A percentile compares a stretch with the other conserved stretches of the same genome.
Evolutionary conservation across 306 rosid genomes (phyloP).

Genomic region (Rubus parviflorus): DNA sequence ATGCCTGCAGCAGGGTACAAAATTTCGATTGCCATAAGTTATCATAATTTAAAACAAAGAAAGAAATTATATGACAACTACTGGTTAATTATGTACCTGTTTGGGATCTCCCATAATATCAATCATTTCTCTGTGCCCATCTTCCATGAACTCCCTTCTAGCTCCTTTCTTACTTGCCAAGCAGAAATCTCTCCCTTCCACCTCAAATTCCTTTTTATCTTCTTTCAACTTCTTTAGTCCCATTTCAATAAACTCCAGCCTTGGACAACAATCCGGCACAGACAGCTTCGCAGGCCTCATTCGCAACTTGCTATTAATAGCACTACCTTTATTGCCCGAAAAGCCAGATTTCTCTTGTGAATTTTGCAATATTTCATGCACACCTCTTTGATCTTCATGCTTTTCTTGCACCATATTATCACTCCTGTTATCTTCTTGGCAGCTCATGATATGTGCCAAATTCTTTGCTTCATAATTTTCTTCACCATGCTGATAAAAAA

Average conservation of each 20-base stretch:
- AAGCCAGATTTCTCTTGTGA: not conserved
- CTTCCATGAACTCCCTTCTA: conserved; percentile 39
- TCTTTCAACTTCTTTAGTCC: conserved; percentile 20
- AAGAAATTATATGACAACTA: not conserved
- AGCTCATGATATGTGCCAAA: not conserved
- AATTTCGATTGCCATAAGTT: too few species aligned
- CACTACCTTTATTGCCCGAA: not conserved
- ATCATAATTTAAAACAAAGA: not conserved
- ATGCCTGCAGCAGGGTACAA: conserved; percentile 26
- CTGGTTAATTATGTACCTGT: conserved; percentile 20
- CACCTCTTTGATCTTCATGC: not conserved
- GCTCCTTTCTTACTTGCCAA: conserved; percentile 42
- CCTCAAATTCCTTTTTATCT: conserved; percentile 26
- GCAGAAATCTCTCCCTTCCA: conserved; percentile 36
- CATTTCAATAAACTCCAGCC: conserved; percentile 20
- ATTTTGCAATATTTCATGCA: too few species aligned
- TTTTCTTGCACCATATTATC: not conserved
- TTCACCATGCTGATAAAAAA: not conserved
- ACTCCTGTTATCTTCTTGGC: not conserved
- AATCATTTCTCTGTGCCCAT: conserved; percentile 31
- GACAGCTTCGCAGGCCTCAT: conserved; percentile 36
- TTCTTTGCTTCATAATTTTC: not conserved
- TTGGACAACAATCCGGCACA: conserved; percentile 30
- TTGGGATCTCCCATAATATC: conserved; percentile 41
- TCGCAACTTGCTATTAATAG: conserved; percentile 8